phyloP scores from a whole-genome alignment of 148 eudicot species.

The Vaccinium darrowii region DNA sequence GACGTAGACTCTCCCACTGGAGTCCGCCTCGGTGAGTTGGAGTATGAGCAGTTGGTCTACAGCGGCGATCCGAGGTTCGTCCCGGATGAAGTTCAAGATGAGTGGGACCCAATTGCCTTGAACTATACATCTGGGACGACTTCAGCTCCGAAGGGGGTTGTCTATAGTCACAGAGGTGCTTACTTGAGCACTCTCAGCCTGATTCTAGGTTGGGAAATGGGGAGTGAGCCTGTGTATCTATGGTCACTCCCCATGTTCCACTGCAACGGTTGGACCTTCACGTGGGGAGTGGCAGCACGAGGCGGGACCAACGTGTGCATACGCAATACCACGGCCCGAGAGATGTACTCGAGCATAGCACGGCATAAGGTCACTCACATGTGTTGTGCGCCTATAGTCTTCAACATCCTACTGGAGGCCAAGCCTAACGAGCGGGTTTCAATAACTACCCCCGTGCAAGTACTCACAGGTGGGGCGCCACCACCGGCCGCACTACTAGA shows the following conservation, averaged over 20 bases:
- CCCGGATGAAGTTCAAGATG: slow-evolving; percentile 37
- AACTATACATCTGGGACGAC: slow-evolving; percentile 92
- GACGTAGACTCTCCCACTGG: slow-evolving; percentile 50
- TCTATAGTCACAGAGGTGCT: slow-evolving; percentile 52
- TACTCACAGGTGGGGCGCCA: slow-evolving; percentile 79
- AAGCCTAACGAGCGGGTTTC: slow-evolving; percentile 33
- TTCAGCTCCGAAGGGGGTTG: slow-evolving; percentile 81
- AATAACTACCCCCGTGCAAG: slow-evolving; percentile 37
- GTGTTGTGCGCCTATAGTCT: slow-evolving; percentile 83
- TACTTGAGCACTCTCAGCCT: slow-evolving; percentile 52
- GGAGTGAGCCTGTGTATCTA: slow-evolving; percentile 62
- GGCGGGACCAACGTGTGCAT: slow-evolving; percentile 94
- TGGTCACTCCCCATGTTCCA: slow-evolving; percentile 98
- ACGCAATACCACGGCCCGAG: slow-evolving; percentile 53
- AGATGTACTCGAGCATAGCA: slow-evolving; percentile 49
- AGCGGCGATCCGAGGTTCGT: slow-evolving; percentile 39
- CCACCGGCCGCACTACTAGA: slow-evolving; percentile 62
- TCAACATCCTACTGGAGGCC: slow-evolving; percentile 62
- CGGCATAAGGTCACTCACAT: slow-evolving; percentile 73
- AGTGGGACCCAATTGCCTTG: slow-evolving; percentile 80
- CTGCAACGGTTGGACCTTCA: slow-evolving; percentile 95
- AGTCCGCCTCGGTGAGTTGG: slow-evolving; percentile 47
- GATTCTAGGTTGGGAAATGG: slow-evolving; percentile 80
- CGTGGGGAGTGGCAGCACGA: slow-evolving; percentile 91
- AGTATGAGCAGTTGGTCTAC: slow-evolving; percentile 60